phyloP scores from a whole-genome alignment of 2,329 filamentous ascomycete genomes.

The Fusarium devonianum region DNA sequence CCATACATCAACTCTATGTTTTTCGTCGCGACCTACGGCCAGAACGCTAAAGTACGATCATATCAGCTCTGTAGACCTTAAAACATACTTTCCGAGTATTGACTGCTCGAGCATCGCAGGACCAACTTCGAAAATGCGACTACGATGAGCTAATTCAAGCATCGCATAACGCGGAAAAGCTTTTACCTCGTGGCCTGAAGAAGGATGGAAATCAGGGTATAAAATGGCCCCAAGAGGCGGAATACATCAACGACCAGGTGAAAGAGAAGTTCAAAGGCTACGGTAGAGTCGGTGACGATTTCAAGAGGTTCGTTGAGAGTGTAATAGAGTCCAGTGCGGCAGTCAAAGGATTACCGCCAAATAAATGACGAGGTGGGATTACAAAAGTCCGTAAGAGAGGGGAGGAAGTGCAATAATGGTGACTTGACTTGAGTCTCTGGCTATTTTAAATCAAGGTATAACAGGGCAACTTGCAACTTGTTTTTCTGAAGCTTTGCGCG shows the following conservation, averaged over 20 bases:
- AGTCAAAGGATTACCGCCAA: not conserved
- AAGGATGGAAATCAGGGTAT: not conserved
- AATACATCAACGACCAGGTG: not conserved
- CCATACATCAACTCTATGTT: constrained; percentile 16
- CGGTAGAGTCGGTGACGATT: not conserved
- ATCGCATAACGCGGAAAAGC: rapidly evolving
- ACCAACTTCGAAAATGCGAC: not conserved
- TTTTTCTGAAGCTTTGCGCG: no score
- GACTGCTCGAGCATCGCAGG: not conserved
- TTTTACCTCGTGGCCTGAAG: not conserved
- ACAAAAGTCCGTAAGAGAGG: no score
- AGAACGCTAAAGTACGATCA: constrained; percentile 6
- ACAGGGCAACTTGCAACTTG: no score
- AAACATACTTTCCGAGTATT: rapidly evolving
- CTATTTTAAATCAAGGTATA: no score
- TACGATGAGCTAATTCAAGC: constrained; percentile 6
- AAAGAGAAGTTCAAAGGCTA: constrained; percentile 1
- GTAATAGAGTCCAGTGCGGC: not conserved
- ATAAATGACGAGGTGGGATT: not conserved
- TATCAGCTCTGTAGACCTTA: not conserved
- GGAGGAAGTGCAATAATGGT: no score
- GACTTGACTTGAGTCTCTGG: no score
- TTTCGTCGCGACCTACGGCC: constrained; percentile 5
- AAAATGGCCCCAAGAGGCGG: constrained; percentile 10
- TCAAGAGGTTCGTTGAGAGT: constrained; percentile 14